Evolutionary conservation across 192 early-diverging fungal genomes (phyloP).

Genomic region (Geosiphon pyriformis): DNA sequence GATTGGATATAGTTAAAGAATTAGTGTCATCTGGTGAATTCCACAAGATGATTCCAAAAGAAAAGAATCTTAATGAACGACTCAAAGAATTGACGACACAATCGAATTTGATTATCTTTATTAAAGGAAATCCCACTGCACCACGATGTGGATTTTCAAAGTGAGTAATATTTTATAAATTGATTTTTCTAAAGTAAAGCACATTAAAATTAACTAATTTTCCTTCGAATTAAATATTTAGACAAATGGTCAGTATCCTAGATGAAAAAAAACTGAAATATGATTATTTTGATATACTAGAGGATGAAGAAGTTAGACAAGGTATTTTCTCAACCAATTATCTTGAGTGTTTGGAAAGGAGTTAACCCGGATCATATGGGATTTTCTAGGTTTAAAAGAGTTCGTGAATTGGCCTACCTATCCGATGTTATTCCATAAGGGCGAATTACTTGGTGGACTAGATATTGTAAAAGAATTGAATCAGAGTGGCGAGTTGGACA

Average conservation of each 20-base stretch:
- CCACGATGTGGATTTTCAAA: constrained; percentile 93
- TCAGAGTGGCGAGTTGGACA: constrained; percentile 59
- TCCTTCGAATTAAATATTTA: constrained; percentile 13
- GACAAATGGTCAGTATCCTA: constrained; percentile 73
- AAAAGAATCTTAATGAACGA: constrained; percentile 70
- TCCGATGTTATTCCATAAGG: constrained; percentile 89
- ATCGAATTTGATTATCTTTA: constrained; percentile 87
- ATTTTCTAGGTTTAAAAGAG: constrained; percentile 63
- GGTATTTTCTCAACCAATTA: constrained; percentile 33
- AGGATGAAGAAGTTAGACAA: constrained; percentile 88
- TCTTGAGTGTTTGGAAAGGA: too few relatives aligned
- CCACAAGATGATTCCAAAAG: constrained; percentile 67
- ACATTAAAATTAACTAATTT: background rate
- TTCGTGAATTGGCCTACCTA: constrained; percentile 94
- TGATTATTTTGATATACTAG: constrained; percentile 88
- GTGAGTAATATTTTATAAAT: constrained; percentile 26
- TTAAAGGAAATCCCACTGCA: constrained; percentile 87
- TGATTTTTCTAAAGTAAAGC: background rate
- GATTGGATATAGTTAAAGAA: constrained; percentile 85
- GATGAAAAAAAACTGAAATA: constrained; percentile 69
- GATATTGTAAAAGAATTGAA: constrained; percentile 95
- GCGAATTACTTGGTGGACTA: constrained; percentile 89
- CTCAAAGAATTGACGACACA: constrained; percentile 64
- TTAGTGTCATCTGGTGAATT: constrained; percentile 86
- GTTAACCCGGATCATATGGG: too few relatives aligned